Percentiles rank a stretch among this genome's conserved stretches.
phyloP scores from a whole-genome alignment of 2,329 filamentous ascomycete genomes.

The Nemania serpens region DNA sequence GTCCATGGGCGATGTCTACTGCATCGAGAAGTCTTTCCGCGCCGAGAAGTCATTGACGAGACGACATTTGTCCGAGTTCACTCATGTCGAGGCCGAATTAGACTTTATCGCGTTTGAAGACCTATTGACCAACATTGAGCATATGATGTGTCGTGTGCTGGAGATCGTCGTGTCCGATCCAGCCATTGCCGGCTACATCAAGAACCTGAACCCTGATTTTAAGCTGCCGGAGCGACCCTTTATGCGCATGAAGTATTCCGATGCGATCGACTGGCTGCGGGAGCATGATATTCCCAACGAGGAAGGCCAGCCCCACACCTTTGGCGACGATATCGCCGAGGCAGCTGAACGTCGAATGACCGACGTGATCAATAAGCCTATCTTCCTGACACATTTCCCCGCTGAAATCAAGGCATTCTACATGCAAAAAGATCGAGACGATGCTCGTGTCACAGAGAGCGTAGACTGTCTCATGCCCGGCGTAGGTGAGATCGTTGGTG shows the following conservation, averaged over 20 bases:
- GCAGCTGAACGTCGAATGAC: conserved; percentile 97
- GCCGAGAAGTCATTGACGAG: conserved; percentile 95
- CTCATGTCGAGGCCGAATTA: conserved; percentile 93
- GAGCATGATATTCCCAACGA: conserved; percentile 92
- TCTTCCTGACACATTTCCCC: conserved; percentile 97
- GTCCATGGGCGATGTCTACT: conserved; percentile 92
- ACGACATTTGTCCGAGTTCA: conserved; percentile 93
- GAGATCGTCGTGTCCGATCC: conserved; percentile 77
- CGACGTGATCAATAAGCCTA: conserved; percentile 91
- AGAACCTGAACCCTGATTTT: conserved; percentile 91
- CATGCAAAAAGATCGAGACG: conserved; percentile 86
- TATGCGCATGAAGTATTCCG: conserved; percentile 90
- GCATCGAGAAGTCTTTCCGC: conserved; percentile 97
- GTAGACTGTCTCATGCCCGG: conserved; percentile 88
- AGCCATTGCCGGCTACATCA: conserved; percentile 71
- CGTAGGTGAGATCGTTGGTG: conserved; percentile 95
- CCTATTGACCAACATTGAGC: conserved; percentile 84
- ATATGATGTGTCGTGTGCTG: conserved; percentile 84
- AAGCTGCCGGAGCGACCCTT: conserved; percentile 81
- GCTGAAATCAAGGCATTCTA: conserved; percentile 98
- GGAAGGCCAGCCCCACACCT: conserved; percentile 84
- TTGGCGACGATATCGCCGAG: conserved; percentile 97
- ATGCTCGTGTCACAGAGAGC: conserved; percentile 85
- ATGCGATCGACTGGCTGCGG: conserved; percentile 92
- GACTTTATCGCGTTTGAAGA: conserved; percentile 95